Conservation (phyloP, 768 basidiomycete genomes). For the Clitopilus passeckerianus region DNA sequence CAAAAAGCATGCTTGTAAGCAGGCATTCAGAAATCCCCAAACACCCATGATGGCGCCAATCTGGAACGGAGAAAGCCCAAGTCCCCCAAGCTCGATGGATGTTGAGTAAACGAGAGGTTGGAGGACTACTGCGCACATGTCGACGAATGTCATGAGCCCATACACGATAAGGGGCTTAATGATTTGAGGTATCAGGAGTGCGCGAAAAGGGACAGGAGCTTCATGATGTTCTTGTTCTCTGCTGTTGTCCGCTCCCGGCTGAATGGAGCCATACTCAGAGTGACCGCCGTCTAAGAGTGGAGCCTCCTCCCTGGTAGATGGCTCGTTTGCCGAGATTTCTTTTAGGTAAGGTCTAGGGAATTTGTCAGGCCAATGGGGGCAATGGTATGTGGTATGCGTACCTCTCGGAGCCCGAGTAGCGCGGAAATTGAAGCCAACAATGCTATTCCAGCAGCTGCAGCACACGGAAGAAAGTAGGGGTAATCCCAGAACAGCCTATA, state of each 20-base stretch:
- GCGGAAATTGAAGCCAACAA: conserved; percentile 28
- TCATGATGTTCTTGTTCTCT: conserved; percentile 1
- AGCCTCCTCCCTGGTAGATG: conserved; percentile 11
- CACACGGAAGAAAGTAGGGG: conserved; percentile 75
- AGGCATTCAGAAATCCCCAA: conserved; percentile 48
- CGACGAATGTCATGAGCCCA: conserved; percentile 21
- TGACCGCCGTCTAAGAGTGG: conserved; percentile 2
- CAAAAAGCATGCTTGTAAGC: conserved; percentile 46
- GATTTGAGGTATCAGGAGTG: conserved; percentile 17
- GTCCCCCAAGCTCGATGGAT: conserved; percentile 47
- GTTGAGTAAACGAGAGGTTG: conserved; percentile 36
- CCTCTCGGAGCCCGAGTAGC: conserved; percentile 22
- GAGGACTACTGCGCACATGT: conserved; percentile 21
- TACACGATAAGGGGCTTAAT: conserved; percentile 19
- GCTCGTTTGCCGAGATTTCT: not conserved
- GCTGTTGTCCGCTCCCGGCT: not conserved
- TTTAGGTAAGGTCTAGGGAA: conserved; percentile 6
- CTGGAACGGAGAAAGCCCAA: conserved; percentile 43
- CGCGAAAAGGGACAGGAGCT: conserved; percentile 11
- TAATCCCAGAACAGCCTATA: conserved; percentile 56
- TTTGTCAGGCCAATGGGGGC: conserved; percentile 1
- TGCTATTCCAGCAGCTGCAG: conserved; percentile 30
- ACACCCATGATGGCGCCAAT: conserved; percentile 50
- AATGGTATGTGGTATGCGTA: conserved; percentile 1
- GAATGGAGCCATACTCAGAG: conserved; percentile 7